phyloP scores from a whole-genome alignment of 805 yeast species.

The Schwanniomyces occidentalis region DNA sequence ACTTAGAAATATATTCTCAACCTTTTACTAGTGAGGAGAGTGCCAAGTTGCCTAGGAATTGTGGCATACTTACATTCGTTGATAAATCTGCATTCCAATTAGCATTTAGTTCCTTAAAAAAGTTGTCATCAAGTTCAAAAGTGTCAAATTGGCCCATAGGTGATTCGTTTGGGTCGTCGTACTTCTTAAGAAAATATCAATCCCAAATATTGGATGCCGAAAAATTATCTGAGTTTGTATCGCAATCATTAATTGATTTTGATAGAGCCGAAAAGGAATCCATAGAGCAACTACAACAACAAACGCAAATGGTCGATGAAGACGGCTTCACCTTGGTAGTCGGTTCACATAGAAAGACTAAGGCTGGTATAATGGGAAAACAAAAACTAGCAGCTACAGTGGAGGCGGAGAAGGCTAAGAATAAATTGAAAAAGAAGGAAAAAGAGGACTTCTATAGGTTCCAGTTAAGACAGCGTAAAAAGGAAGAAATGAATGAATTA shows the following conservation, averaged over 20 bases:
- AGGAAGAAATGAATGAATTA: constrained; percentile 86
- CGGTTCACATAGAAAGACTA: constrained; percentile 80
- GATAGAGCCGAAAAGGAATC: constrained; percentile 68
- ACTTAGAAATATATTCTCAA: constrained; percentile 29
- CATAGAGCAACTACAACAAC: constrained; percentile 52
- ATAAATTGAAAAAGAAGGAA: constrained; percentile 67
- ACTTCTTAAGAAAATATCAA: constrained; percentile 42
- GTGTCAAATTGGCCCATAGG: constrained; percentile 41
- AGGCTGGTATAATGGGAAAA: constrained; percentile 66
- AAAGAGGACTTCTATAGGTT: constrained; percentile 92
- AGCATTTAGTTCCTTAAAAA: constrained; percentile 64
- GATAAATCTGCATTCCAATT: constrained; percentile 68
- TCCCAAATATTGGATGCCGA: constrained; percentile 47
- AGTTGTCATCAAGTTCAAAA: constrained; percentile 31
- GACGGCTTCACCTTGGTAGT: constrained; percentile 94
- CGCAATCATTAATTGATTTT: constrained; percentile 64
- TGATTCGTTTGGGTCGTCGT: constrained; percentile 34
- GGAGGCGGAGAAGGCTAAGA: constrained; percentile 36
- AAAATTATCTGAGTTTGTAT: constrained; percentile 54
- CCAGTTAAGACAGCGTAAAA: constrained; percentile 92
- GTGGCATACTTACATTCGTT: constrained; percentile 71
- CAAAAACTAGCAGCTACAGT: constrained; percentile 41
- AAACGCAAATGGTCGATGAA: constrained; percentile 73
- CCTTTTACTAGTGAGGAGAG: background rate
- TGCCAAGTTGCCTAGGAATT: constrained; percentile 64